These are phyloP conservation scores for Mallotus repandus DNA, from an alignment of 441 rosid genomes.

Conservation along the genomic window DNA sequence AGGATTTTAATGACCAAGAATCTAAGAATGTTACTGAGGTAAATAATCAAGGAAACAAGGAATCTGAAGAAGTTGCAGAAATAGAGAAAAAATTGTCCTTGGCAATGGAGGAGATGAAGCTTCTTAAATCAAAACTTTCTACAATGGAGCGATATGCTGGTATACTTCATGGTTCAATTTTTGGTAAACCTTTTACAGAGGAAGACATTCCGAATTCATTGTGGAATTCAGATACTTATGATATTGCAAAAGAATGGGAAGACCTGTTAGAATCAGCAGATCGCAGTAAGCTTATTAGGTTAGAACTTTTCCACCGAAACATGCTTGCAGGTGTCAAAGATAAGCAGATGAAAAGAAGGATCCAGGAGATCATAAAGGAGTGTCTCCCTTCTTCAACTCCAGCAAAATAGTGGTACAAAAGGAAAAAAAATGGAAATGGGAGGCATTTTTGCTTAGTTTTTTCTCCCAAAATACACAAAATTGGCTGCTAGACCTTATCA, in stretches of 20 bases:
- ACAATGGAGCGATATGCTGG: conserved; percentile 69
- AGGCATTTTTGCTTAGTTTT: background rate
- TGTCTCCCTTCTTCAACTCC: conserved; percentile 44
- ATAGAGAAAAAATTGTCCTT: conserved; percentile 42
- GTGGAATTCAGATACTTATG: conserved; percentile 48
- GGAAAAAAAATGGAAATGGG: background rate
- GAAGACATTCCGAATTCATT: conserved; percentile 61
- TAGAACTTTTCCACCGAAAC: conserved; percentile 73
- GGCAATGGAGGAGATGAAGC: conserved; percentile 63
- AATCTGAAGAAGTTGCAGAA: conserved; percentile 31
- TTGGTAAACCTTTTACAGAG: conserved; percentile 69
- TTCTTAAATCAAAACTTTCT: conserved; percentile 56
- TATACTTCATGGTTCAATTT: conserved; percentile 80
- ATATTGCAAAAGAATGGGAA: conserved; percentile 78
- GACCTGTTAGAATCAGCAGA: conserved; percentile 75
- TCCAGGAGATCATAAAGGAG: conserved; percentile 75
- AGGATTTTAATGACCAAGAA: conserved; percentile 41
- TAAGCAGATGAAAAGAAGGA: conserved; percentile 72
- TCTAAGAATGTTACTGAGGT: conserved; percentile 11
- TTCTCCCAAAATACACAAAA: background rate
- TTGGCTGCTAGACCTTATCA: too few species aligned
- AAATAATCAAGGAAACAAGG: conserved; percentile 31
- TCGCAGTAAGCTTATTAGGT: conserved; percentile 50
- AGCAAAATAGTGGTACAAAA: background rate
- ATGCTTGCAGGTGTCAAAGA: conserved; percentile 76